Conservation (phyloP, 2,329 filamentous ascomycete genomes). For the Cladobotryum protrusum region DNA sequence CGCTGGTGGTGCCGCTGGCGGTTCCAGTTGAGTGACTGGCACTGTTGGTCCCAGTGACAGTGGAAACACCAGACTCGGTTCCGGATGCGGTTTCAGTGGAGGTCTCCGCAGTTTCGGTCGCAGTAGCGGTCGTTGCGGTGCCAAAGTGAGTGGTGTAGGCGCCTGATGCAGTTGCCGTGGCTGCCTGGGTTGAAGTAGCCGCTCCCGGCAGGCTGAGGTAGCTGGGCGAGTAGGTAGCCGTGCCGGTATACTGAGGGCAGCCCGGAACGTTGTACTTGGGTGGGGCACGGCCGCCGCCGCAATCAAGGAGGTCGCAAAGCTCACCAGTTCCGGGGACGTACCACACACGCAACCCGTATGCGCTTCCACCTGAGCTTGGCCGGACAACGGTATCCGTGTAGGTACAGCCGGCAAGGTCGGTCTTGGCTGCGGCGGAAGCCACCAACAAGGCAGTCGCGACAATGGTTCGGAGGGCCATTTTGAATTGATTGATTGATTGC, state of each 20-base stretch:
- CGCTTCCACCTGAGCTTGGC: conserved; percentile 22
- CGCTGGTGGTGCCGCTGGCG: background rate
- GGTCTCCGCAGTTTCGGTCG: background rate
- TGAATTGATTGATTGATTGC: conserved; percentile 4
- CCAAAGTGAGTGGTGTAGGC: conserved; percentile 4
- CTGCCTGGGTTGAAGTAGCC: conserved; percentile 10
- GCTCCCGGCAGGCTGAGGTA: conserved; percentile 34
- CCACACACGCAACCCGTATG: conserved; percentile 46
- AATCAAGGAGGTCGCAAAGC: conserved; percentile 59
- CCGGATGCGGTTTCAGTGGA: background rate
- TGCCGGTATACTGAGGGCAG: conserved; percentile 50
- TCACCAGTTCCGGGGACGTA: conserved; percentile 59
- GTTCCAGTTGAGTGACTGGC: background rate
- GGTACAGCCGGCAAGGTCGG: conserved; percentile 42
- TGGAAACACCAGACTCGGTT: background rate
- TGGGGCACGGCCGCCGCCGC: conserved; percentile 60
- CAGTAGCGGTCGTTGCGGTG: background rate
- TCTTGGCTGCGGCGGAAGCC: conserved; percentile 33
- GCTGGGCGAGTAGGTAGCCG: conserved; percentile 45
- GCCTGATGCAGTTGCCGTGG: conserved; percentile 4
- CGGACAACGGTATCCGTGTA: conserved; percentile 28
- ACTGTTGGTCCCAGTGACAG: background rate
- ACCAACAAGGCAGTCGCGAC: conserved; percentile 24
- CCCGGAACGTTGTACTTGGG: conserved; percentile 58
- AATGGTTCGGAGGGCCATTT: conserved; percentile 29